A percentile compares a stretch with the other conserved stretches of the same genome.
These are phyloP conservation scores for Trichoderma simmonsii DNA, from an alignment of 2,329 filamentous ascomycete genomes.

Conservation along the genomic window DNA sequence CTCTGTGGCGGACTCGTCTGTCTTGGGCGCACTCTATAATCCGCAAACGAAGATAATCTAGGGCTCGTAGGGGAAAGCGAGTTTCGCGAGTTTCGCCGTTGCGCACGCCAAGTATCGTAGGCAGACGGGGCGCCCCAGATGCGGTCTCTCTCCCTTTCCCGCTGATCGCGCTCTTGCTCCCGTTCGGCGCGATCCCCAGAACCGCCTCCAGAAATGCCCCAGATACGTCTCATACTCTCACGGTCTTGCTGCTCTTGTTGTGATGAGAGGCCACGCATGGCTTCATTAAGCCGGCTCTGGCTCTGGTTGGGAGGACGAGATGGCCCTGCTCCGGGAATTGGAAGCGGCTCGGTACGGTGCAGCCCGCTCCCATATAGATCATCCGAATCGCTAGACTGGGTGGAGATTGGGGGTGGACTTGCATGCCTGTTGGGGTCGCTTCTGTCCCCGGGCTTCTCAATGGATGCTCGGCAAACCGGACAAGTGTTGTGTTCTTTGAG, in stretches of 20 bases:
- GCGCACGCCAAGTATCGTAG: conserved; percentile 35
- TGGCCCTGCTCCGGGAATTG: conserved; percentile 18
- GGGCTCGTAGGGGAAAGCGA: conserved; percentile 40
- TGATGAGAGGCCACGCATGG: conserved; percentile 30
- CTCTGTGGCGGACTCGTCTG: conserved; percentile 40
- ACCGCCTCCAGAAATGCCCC: conserved; percentile 24
- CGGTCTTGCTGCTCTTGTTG: conserved; percentile 26
- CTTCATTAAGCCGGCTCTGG: conserved; percentile 31
- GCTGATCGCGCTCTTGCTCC: conserved; percentile 23
- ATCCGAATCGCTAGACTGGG: neutral
- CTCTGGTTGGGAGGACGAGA: conserved; percentile 29
- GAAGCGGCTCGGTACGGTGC: conserved; percentile 4
- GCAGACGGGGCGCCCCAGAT: conserved; percentile 26
- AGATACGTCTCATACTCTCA: conserved; percentile 27
- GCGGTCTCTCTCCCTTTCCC: conserved; percentile 28
- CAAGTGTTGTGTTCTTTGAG: conserved; percentile 89
- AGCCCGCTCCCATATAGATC: neutral
- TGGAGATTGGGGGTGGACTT: neutral
- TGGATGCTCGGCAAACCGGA: conserved; percentile 69
- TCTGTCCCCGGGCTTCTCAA: conserved; percentile 39
- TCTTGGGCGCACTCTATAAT: conserved; percentile 34
- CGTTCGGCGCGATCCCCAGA: conserved; percentile 20
- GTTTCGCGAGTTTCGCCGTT: conserved; percentile 38
- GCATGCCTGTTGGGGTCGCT: conserved; percentile 14
- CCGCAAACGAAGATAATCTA: conserved; percentile 28